phyloP scores from a whole-genome alignment of 108 stramenopile genomes.

The Cylindrotheca closterium region DNA sequence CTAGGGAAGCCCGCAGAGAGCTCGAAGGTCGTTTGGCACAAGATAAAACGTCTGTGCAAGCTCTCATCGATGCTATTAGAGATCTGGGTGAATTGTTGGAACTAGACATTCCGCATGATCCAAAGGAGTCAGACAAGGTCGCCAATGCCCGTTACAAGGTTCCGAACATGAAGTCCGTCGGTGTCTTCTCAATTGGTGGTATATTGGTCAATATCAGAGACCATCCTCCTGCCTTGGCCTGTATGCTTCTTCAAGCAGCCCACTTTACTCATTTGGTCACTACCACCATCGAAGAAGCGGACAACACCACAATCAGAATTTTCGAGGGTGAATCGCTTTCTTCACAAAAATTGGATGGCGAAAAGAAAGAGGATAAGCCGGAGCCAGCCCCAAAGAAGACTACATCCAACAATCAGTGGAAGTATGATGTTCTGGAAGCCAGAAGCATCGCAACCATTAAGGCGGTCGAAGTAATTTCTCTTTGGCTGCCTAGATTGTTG shows the following conservation, averaged over 20 bases:
- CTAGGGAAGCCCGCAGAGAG: constrained; percentile 73
- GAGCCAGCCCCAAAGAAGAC: constrained; percentile 14
- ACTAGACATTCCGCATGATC: constrained; percentile 53
- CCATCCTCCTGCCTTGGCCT: constrained; percentile 75
- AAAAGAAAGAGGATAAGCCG: constrained; percentile 4
- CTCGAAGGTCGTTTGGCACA: constrained; percentile 78
- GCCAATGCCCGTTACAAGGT: constrained; percentile 12
- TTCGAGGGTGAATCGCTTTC: constrained; percentile 67
- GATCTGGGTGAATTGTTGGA: constrained; percentile 81
- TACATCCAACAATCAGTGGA: constrained; percentile 74
- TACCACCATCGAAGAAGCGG: constrained; percentile 53
- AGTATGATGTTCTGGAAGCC: constrained; percentile 81
- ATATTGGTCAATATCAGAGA: constrained; percentile 69
- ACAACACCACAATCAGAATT: constrained; percentile 49
- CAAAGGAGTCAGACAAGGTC: constrained; percentile 46
- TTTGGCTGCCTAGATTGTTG: constrained; percentile 77
- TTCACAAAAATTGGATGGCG: constrained; percentile 13
- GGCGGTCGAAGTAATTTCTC: constrained; percentile 62
- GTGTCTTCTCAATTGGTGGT: constrained; percentile 65
- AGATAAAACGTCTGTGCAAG: constrained; percentile 57
- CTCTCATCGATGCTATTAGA: constrained; percentile 75
- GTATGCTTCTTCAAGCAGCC: constrained; percentile 74
- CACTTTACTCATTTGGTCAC: constrained; percentile 75
- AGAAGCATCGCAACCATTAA: constrained; percentile 71
- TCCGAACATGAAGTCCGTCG: constrained; percentile 27